Evolutionary conservation across 2,329 filamentous ascomycete species (phyloP).

Genomic region (Penicillium sp.): DNA sequence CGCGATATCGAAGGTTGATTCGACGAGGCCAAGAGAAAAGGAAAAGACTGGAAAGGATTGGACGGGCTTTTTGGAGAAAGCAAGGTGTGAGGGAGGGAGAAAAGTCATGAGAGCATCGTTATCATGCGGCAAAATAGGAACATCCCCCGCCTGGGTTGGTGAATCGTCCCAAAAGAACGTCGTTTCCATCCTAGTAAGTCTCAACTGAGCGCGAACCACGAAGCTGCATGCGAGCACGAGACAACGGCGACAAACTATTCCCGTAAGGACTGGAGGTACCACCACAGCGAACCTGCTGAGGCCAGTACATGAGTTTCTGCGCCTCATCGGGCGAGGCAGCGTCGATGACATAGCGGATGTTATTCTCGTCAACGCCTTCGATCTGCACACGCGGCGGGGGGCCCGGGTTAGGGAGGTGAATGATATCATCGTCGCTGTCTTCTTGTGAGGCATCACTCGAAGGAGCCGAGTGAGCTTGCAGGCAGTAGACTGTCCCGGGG

Average conservation of each 20-base stretch:
- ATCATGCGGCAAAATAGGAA: slow-evolving; percentile 15
- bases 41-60: slow-evolving; percentile 8
- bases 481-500: slow-evolving; percentile 32
- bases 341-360: slow-evolving; percentile 34
- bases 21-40: neutral
- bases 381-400: slow-evolving; percentile 30
- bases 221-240: slow-evolving; percentile 24
- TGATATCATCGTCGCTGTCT: slow-evolving; percentile 38
- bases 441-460: slow-evolving; percentile 26
- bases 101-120: slow-evolving; percentile 22
- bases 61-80: slow-evolving; percentile 11
- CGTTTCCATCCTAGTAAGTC: slow-evolving; percentile 20
- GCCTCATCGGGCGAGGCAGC: slow-evolving; percentile 28
- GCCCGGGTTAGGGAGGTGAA: slow-evolving; percentile 34
- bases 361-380: slow-evolving; percentile 37
- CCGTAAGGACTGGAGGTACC: slow-evolving; percentile 12
- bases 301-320: slow-evolving; percentile 35
- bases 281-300: slow-evolving; percentile 20
- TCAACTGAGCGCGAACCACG: slow-evolving; percentile 28
- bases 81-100: slow-evolving; percentile 1
- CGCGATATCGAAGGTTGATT: slow-evolving; percentile 1
- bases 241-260: slow-evolving; percentile 20
- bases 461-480: slow-evolving; percentile 36
- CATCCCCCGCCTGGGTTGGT: neutral
- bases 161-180: neutral